A percentile compares a stretch with the other conserved stretches of the same genome.
These are phyloP conservation scores for Phytopythium sindhum DNA, from an alignment of 352 stramenopile genomes.

Conservation along the genomic window DNA sequence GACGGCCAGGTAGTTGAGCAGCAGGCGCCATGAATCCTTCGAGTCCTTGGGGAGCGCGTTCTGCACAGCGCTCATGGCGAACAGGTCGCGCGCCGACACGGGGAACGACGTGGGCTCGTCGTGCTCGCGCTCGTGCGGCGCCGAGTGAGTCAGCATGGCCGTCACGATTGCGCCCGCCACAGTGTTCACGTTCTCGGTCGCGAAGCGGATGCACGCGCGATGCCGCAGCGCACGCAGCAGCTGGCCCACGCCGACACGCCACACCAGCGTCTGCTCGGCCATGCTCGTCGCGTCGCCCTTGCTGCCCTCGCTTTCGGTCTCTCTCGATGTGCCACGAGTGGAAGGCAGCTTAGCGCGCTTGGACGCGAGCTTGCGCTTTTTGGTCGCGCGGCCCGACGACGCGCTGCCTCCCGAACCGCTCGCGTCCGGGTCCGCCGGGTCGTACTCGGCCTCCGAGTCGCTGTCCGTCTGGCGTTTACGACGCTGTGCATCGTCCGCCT, in stretches of 20 bases:
- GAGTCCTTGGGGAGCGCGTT: slow-evolving; percentile 63
- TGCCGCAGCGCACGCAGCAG: slow-evolving; percentile 80
- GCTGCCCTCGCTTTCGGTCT: slow-evolving; percentile 25
- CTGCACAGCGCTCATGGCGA: slow-evolving; percentile 66
- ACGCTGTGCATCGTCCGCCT: slow-evolving; percentile 56
- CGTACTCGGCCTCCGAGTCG: slow-evolving; percentile 62
- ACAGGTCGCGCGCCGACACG: slow-evolving; percentile 77
- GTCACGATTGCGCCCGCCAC: slow-evolving; percentile 75
- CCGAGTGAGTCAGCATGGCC: slow-evolving; percentile 80
- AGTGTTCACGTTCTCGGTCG: slow-evolving; percentile 83
- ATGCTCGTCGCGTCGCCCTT: slow-evolving; percentile 21
- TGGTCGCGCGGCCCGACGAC: slow-evolving; percentile 27
- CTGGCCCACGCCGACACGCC: slow-evolving; percentile 74
- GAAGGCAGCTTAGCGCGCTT: slow-evolving; percentile 79
- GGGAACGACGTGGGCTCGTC: slow-evolving; percentile 74
- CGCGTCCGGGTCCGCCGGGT: slow-evolving; percentile 30
- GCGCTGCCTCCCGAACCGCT: slow-evolving; percentile 9
- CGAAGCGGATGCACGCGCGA: slow-evolving; percentile 74
- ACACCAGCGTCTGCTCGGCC: slow-evolving; percentile 74
- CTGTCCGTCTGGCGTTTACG: slow-evolving; percentile 25
- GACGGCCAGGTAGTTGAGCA: slow-evolving; percentile 88
- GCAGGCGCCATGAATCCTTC: slow-evolving; percentile 78
- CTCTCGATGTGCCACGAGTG: slow-evolving; percentile 33
- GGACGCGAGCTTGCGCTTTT: slow-evolving; percentile 55
- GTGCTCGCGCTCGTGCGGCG: slow-evolving; percentile 77